Conservation (phyloP, 1,284 basidiomycete genomes). For the Irpex sp. region DNA sequence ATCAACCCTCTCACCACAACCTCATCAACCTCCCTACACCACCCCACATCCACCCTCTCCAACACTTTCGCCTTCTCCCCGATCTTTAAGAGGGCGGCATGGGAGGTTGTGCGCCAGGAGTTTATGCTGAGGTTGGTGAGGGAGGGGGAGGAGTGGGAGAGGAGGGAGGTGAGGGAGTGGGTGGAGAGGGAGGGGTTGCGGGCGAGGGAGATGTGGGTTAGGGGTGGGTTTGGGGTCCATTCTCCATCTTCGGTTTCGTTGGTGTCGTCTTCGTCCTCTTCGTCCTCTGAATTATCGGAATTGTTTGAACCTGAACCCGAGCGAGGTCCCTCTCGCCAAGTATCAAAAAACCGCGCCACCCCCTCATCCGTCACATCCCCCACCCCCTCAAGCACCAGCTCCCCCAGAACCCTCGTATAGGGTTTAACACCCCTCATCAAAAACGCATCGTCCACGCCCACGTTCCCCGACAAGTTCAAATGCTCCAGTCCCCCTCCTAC, state of each 20-base stretch:
- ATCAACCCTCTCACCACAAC: conserved; percentile 74
- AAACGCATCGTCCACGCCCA: conserved; percentile 50
- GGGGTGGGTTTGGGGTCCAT: conserved; percentile 36
- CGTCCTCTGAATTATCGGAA: too few species aligned
- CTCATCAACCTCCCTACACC: conserved; percentile 85
- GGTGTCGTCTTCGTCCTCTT: too few species aligned
- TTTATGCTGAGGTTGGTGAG: conserved; percentile 76
- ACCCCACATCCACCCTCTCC: conserved; percentile 76
- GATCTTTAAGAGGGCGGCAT: conserved; percentile 54
- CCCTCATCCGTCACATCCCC: conserved; percentile 68
- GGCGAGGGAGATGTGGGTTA: conserved; percentile 55
- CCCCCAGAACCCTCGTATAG: conserved; percentile 47
- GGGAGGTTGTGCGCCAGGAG: conserved; percentile 64
- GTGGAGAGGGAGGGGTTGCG: conserved; percentile 59
- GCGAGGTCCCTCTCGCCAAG: conserved; percentile 19
- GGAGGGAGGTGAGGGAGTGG: conserved; percentile 58
- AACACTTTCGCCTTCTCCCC: conserved; percentile 46
- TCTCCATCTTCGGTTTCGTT: too few species aligned
- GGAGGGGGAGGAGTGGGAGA: conserved; percentile 65
- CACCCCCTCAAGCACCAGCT: conserved; percentile 58
- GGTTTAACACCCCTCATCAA: conserved; percentile 61
- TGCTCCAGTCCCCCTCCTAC: conserved; percentile 38
- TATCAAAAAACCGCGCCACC: conserved; percentile 64
- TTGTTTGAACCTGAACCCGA: too few species aligned
- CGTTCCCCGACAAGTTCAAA: conserved; percentile 67